Percentiles rank a stretch among this genome's conserved stretches.
These are phyloP conservation scores for Boletus edulis DNA, from an alignment of 768 basidiomycete genomes.

Conservation along the genomic window DNA sequence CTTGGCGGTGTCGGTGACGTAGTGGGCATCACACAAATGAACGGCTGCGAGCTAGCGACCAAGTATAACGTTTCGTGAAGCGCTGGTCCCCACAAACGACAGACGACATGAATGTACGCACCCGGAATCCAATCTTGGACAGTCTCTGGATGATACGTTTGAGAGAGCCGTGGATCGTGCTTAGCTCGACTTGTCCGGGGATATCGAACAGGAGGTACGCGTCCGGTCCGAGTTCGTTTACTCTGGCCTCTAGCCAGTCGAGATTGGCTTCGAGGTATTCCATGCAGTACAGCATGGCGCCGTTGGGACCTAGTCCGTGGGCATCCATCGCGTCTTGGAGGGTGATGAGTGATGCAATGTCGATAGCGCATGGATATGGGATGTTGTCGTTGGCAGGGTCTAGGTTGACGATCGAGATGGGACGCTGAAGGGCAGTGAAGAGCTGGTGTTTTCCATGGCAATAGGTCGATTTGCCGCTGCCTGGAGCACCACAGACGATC, in stretches of 20 bases:
- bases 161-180: conserved; percentile 91
- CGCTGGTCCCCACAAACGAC: not conserved
- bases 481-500: conserved; percentile 82
- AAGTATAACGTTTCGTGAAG: not conserved
- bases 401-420: conserved; percentile 89
- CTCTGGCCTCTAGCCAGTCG: conserved; percentile 77
- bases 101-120: conserved; percentile 44
- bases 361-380: conserved; percentile 88
- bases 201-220: conserved; percentile 93
- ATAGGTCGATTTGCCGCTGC: conserved; percentile 86
- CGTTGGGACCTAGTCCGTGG: conserved; percentile 88
- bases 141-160: conserved; percentile 73
- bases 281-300: conserved; percentile 94
- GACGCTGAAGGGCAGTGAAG: conserved; percentile 80
- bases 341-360: conserved; percentile 82
- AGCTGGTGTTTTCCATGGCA: conserved; percentile 88
- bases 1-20: conserved; percentile 94
- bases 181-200: conserved; percentile 96
- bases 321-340: conserved; percentile 85
- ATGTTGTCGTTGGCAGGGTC: conserved; percentile 92
- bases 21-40: conserved; percentile 95
- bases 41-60: conserved; percentile 78
- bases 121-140: conserved; percentile 77
- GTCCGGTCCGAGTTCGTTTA: conserved; percentile 65
- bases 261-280: conserved; percentile 95